phyloP scores from a whole-genome alignment of 192 early-diverging fungal species.

The Gaertneriomyces sp. region DNA sequence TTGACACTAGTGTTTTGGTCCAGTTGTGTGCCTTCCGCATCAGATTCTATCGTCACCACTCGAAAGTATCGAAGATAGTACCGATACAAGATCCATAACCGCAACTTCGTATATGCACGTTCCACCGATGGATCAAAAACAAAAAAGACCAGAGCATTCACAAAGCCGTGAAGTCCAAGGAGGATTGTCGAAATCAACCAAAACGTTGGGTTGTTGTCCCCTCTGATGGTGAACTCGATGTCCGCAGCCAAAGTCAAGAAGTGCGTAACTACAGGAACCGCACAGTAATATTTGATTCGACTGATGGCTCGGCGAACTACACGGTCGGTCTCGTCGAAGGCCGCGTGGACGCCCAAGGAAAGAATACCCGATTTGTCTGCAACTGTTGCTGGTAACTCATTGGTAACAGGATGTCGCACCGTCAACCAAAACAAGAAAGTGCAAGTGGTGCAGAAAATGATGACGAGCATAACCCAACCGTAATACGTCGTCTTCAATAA shows the following conservation, averaged over 20 bases:
- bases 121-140: neutral
- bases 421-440: neutral
- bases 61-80: neutral
- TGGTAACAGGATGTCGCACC: neutral
- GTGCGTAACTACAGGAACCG: constrained; percentile 8
- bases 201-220: neutral
- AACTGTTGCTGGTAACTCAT: neutral
- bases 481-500: neutral
- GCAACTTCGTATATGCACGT: neutral
- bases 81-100: neutral
- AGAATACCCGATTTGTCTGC: neutral
- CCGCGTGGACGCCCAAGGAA: neutral
- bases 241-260: constrained; percentile 2
- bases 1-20: too few relatives aligned
- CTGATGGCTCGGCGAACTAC: neutral
- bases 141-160: constrained; percentile 1
- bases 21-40: too few relatives aligned
- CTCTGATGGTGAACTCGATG: neutral
- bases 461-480: constrained; percentile 8
- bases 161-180: neutral
- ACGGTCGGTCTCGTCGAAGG: constrained; percentile 3
- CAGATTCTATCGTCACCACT: too few relatives aligned
- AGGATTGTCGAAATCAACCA: neutral
- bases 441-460: constrained; percentile 5
- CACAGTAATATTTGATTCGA: constrained; percentile 16